Base-by-base conservation (phyloP, 2,329 filamentous ascomycete species). In the Paramyrothecium roridum region DNA sequence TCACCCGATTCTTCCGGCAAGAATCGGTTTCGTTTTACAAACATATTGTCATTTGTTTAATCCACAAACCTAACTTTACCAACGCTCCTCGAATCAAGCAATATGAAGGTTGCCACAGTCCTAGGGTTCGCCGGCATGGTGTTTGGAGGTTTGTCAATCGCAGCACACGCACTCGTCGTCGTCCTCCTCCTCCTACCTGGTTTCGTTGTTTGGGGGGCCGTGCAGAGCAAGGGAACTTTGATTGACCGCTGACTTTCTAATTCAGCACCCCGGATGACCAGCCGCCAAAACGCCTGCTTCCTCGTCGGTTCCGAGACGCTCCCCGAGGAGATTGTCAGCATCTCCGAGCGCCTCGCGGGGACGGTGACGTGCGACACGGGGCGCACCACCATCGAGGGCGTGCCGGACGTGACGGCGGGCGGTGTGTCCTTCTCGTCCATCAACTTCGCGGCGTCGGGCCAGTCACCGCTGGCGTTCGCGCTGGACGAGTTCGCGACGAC, bases 331-430 rank as follows among this genome's bases (percentile, higher is more conserved):
- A 75, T 78, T 16, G 67, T 72, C 22, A 70, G 75, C 55, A 61
- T 70, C 2, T 81, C 76, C 54, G 67, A 69, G 20, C 59, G 65
- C 13, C 69, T 86, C 55, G 68, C 73, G 54, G 59, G 63, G 48
- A 67, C 61, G 40, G 70, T 85, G 16, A 84, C 80, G 47, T 86
- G 83, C 74, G 71, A 75, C 65, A 61, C 63, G 20, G 67, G 70
- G 17, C 63, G 61, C 20, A 82, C 69, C 6, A 85, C 83, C 7
- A 69, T 86, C 55, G 69, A 71, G 13, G 73, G 71, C 53, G 81
- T 85, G 3, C 83, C 83, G 6, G 83, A 86, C 61, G 82, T 85
- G 4, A 76, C 75, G 3, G 79, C 80, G 3, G 80, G 78, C 57
- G 66, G 64, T 55, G 70, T 77, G 8, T 73, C 73, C 19, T 86